Base-by-base conservation (phyloP, 495 filamentous ascomycete species). In the Clavariopsis aquatica region DNA sequence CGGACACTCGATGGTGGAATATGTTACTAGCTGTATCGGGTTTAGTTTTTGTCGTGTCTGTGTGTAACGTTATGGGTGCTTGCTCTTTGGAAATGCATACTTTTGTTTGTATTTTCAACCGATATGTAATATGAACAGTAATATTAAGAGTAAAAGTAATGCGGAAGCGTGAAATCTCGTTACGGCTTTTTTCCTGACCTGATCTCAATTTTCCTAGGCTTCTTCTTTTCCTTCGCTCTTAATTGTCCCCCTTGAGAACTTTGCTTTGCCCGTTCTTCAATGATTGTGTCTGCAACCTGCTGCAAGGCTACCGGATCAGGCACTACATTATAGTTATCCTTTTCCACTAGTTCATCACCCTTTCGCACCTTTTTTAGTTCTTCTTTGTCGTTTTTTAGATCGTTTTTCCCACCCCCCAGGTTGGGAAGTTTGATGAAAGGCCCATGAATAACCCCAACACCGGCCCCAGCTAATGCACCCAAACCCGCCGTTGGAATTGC, bases 351-450 rank as follows among this genome's bases (percentile, higher is more conserved):
- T 9, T 52, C 29, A 10, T 43, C 49, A 10, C 27, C 51, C 27
- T 51, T 27, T 10, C 34, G 19, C 24, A 38, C 47, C 13, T 49
- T 26, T 17, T 31, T 43, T 15, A 23, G 20, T 27, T 52, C 38
- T 36, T 28, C 20, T 17, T 36, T 43, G 2, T 22, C 47, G 13
- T 61, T 34, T 7, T 41, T 41, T 6, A 20, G 46, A 5, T 46
- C 58, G 3, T 53, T 29, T 22, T 61, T 61, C 27, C 58, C 58
- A 5, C 31, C 26, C 22, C 43, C 49, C 1, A 65, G 19, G 29
- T 41, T 23, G 6, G 52, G 52, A 41, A 68, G 26, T 28, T 68
- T 68, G 23, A 68, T 68, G 15, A 41, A 68, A 13, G 65, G 65
- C 27, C 65, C 65, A 54, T 64, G 65, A 55, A 51, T 24, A 13